These are phyloP conservation scores for Gossypium schwendimanii DNA, from an alignment of 441 rosid species.

Conservation along the genomic window DNA sequence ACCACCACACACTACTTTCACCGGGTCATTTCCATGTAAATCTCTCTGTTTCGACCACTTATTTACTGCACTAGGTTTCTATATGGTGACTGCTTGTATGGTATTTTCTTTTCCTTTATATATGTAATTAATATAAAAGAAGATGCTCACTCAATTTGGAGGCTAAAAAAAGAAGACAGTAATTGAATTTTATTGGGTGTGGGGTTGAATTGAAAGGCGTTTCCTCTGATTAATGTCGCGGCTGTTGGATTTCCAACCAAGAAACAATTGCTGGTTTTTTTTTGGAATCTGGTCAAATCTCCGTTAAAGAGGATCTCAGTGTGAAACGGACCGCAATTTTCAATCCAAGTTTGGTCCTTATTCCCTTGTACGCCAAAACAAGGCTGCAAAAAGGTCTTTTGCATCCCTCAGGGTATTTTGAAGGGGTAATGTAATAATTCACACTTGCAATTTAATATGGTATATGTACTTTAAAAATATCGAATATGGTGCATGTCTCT, in stretches of 20 bases:
- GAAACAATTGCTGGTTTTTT: background rate
- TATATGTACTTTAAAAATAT: too few relatives aligned
- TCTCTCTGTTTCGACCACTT: background rate
- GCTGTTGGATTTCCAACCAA: background rate
- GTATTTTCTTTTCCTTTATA: too few relatives aligned
- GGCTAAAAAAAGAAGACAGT: background rate
- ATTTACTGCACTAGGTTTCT: background rate
- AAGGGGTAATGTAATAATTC: too few relatives aligned
- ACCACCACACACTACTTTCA: background rate
- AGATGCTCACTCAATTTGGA: background rate
- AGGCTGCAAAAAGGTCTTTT: background rate
- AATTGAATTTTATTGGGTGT: background rate
- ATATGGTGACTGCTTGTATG: too few relatives aligned
- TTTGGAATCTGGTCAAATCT: constrained; percentile 19
- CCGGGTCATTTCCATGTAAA: background rate
- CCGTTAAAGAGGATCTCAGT: constrained; percentile 1
- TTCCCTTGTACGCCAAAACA: background rate
- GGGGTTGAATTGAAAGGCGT: background rate
- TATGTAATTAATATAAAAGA: background rate
- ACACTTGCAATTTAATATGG: too few relatives aligned
- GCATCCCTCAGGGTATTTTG: too few relatives aligned
- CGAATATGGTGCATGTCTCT: too few relatives aligned
- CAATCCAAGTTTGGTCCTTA: background rate
- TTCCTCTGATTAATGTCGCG: background rate
- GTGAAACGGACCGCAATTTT: background rate